Evolutionary conservation across 2,329 filamentous ascomycete species (phyloP).

Genomic region (Aspergillus chevalieri): DNA sequence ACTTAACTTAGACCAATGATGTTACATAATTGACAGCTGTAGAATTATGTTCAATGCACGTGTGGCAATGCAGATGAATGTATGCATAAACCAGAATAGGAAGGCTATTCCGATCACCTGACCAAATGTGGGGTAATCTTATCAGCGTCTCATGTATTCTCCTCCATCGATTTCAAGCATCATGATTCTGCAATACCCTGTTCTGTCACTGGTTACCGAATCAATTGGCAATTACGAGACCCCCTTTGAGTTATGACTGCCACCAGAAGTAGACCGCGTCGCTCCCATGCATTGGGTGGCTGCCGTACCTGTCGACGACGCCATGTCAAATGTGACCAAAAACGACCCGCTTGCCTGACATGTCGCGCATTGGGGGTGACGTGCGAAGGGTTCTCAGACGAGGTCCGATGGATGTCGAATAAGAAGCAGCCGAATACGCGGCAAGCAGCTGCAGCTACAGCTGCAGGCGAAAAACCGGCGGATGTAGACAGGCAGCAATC

Average conservation of each 20-base stretch:
- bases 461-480: neutral
- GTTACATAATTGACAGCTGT: too few relatives aligned
- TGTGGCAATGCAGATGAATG: too few relatives aligned
- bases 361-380: constrained; percentile 21
- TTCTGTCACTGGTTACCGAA: neutral
- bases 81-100: neutral
- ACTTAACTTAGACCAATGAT: too few relatives aligned
- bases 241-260: too few relatives aligned
- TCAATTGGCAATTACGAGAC: neutral
- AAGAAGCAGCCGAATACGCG: constrained; percentile 1
- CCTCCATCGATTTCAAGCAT: neutral
- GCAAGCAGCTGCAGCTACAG: neutral
- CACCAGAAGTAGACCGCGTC: constrained; percentile 9
- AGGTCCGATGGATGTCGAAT: constrained; percentile 24
- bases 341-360: constrained; percentile 25
- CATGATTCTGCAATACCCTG: neutral
- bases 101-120: constrained; percentile 11
- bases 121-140: neutral
- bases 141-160: neutral
- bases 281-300: constrained; percentile 27
- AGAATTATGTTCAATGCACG: too few relatives aligned
- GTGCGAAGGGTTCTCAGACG: constrained; percentile 27
- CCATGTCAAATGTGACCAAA: constrained; percentile 34
- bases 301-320: constrained; percentile 30
- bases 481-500: neutral